Percentiles rank a stretch among this genome's conserved stretches.
phyloP scores from a whole-genome alignment of 805 yeast species.

The Brettanomyces bruxellensis region DNA sequence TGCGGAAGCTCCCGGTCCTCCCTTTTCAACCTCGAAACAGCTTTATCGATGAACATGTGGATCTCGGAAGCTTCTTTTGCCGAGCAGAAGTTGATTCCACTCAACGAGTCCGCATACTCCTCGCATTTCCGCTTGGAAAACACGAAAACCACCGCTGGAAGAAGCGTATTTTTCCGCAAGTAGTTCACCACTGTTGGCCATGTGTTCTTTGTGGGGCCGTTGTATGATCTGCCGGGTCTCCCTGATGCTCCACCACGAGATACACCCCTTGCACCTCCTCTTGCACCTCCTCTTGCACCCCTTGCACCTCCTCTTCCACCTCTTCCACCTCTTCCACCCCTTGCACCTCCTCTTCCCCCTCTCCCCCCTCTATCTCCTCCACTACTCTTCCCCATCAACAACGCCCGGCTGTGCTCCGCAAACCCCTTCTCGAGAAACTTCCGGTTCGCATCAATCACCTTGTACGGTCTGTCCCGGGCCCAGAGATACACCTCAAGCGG shows the following conservation, averaged over 20 bases:
- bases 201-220: conserved; percentile 71
- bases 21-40: conserved; percentile 75
- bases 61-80: conserved; percentile 85
- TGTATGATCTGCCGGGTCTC: conserved; percentile 10
- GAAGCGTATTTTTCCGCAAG: conserved; percentile 54
- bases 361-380: conserved; percentile 21
- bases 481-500: conserved; percentile 83
- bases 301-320: conserved; percentile 9
- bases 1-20: conserved; percentile 95
- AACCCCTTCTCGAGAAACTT: conserved; percentile 60
- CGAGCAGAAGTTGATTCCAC: conserved; percentile 68
- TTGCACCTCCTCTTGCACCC: conserved; percentile 2
- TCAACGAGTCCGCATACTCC: conserved; percentile 76
- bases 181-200: conserved; percentile 70
- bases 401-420: conserved; percentile 46
- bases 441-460: conserved; percentile 67
- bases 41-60: conserved; percentile 86
- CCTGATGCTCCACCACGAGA: conserved; percentile 1
- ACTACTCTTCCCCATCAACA: conserved; percentile 28
- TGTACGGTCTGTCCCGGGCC: conserved; percentile 68
- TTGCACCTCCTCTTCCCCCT: conserved; percentile 26
- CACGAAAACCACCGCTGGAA: conserved; percentile 90
- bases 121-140: conserved; percentile 92
- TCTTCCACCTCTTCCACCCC: conserved; percentile 19
- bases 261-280: conserved; percentile 12